Evolutionary conservation across 768 basidiomycete genomes (phyloP), one percentile per base, ranked within the genome.

Genomic region (Nevesoporus exiguus): DNA sequence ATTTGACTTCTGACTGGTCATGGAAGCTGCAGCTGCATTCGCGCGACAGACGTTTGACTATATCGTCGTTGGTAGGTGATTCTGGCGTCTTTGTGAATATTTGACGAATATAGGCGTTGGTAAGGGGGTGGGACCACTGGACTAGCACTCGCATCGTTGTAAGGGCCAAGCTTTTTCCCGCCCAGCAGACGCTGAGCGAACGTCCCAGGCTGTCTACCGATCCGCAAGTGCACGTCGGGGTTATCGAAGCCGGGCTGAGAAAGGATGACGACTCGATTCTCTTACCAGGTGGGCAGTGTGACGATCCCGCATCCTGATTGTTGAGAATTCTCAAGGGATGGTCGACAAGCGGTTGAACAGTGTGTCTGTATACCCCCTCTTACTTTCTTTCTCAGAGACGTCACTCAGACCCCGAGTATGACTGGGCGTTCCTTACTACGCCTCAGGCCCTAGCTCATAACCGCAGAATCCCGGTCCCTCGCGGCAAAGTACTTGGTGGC

Each of bases 101-200:
- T 25, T 51, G 19, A 43, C n/a, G 17, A 22, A 41, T 14, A 19
- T 15, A 49, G 15, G 17, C 8, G 10, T 19, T 40, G 6, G n/a
- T 33, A 15, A 62, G 61, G 61, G 25, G 51, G 54, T n/a, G 54
- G 57, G 37, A 59, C n/a, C 37, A 59, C 57, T 4, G 57, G 61
- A 3, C 24, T 56, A 34, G 51, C 61, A 2, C 51, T 63, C 29
- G 61, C 54, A 15, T 55, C 61, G 10, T 43, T 62, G 54, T 60
- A 49, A 22, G 49, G 15, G 24, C 8, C 15, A 24, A 1, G 10
- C 22, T 13, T 41, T 11, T 24, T 24, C 7, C 14, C 11, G 10
- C 11, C 40, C 2, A 24, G 11, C 10, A 10, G 25, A 7, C 14
- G 45, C 43, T 54, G 25, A 51, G n/a, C 21, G 24, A 21, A 31